Base-by-base conservation (phyloP, 2,329 filamentous ascomycete species). In the Aureobasidium melanogenum region DNA sequence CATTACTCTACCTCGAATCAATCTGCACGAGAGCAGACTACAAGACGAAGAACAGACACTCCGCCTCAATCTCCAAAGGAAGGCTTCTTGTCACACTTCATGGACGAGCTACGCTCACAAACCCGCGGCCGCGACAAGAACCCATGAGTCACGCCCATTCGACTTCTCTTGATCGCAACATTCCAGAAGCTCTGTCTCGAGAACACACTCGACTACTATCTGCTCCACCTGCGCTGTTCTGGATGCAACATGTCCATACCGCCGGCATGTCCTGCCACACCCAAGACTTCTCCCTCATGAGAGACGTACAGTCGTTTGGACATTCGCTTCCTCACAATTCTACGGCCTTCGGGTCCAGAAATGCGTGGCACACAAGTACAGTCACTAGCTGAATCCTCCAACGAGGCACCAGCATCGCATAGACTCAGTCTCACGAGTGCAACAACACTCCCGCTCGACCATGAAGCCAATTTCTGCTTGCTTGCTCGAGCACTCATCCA, bases 61-160 rank as follows among this genome's bases (percentile, higher is more conserved):
- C 9, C 17, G 9, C 19, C 54, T 9, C 28, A 59, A 17, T 22
- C 15, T 36, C 57, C 10, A 22, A 52, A 62, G 69, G 69, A 39
- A 43, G 72, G 74, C 0, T 75, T 79, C 47, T 47, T 81, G 12
- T 69, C 76, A 43, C 74, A 80, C 61, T 82, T 80, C 67, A 71
- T 72, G 32, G 76, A 82, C 43, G 80, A 82, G 65, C 64, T 83
- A 44, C 79, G 76, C 65, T 70, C 74, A 7, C 79, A 81, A 63
- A 73, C 80, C 41, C 66, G 69, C 22, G 69, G 71, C 62, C 65
- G 62, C n/a, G 19, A 52, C 51, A 57, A 55, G 55, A 43, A 48
- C 30, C 63, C 34, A 14, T 54, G 50, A 54, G 24, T 4, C 24
- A 32, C 15, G 44, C 17, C 3, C 17, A 30, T 15, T 2, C 44